Conservation (phyloP, 2,329 filamentous ascomycete species). For the Arthroderma uncinatum region DNA sequence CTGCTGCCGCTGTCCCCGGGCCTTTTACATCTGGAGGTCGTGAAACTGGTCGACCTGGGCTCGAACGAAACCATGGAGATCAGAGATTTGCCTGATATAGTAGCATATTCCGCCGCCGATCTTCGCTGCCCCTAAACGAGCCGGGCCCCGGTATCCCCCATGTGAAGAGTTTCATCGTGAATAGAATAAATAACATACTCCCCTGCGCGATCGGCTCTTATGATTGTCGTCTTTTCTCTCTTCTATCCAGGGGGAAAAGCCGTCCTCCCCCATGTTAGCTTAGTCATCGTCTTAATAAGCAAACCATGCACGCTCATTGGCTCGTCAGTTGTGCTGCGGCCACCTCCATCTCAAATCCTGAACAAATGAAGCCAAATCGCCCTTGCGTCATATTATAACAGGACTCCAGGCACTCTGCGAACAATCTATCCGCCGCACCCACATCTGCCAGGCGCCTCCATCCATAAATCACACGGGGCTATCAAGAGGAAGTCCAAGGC, state of each 20-base stretch:
- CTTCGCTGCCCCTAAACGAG: background rate
- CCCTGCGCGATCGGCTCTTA: background rate
- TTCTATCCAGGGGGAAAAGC: background rate
- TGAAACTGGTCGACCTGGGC: slow-evolving; percentile 46
- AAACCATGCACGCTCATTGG: background rate
- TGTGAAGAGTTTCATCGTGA: background rate
- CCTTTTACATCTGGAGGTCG: slow-evolving; percentile 41
- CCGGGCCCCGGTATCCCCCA: no score
- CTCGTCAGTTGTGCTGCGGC: background rate
- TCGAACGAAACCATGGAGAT: slow-evolving; percentile 47
- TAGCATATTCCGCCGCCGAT: slow-evolving; percentile 28
- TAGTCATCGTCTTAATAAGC: background rate
- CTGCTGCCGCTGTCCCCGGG: slow-evolving; percentile 44
- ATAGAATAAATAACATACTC: background rate
- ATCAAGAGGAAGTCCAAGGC: background rate
- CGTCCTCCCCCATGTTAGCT: background rate
- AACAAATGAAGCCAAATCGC: background rate
- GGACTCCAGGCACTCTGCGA: background rate
- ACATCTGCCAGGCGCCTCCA: background rate
- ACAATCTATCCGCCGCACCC: background rate
- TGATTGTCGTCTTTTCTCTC: background rate
- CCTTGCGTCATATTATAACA: slow-evolving; percentile 2
- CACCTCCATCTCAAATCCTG: background rate
- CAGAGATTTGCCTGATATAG: slow-evolving; percentile 45
- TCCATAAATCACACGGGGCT: background rate